Percentiles rank a stretch among this genome's conserved stretches.
Conservation (phyloP, 108 stramenopile species). For the Nannochloropsis gaditana region DNA sequence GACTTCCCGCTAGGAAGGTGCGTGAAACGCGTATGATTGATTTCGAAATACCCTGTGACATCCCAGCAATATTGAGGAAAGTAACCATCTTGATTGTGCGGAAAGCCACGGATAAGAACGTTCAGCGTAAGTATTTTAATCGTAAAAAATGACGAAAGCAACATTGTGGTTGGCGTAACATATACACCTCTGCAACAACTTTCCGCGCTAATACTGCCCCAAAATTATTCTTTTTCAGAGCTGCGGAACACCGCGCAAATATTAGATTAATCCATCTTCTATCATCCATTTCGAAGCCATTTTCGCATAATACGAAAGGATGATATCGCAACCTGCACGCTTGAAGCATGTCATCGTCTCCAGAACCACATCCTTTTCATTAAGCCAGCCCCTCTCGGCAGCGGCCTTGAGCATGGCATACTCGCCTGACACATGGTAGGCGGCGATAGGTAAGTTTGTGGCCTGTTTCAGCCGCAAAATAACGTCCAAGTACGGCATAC, state of each 20-base stretch:
- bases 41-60: no score
- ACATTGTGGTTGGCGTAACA: no score
- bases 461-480: constrained; percentile 83
- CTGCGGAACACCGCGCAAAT: background rate
- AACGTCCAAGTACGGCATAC: constrained; percentile 96
- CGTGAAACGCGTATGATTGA: no score
- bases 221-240: no score
- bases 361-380: constrained; percentile 85
- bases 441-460: constrained; percentile 83
- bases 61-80: no score
- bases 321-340: constrained; percentile 94
- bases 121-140: no score
- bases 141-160: no score
- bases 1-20: no score
- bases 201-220: no score
- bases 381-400: constrained; percentile 87
- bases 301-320: constrained; percentile 96
- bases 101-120: no score
- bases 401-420: constrained; percentile 99
- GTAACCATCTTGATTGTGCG: no score
- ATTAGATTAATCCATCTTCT: constrained; percentile 42
- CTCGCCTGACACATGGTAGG: constrained; percentile 98
- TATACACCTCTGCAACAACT: no score
- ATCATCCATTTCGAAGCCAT: constrained; percentile 74
- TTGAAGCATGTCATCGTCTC: constrained; percentile 91